These are phyloP conservation scores for Suillus weaverae DNA, from an alignment of 768 basidiomycete genomes.

Conservation along the genomic window DNA sequence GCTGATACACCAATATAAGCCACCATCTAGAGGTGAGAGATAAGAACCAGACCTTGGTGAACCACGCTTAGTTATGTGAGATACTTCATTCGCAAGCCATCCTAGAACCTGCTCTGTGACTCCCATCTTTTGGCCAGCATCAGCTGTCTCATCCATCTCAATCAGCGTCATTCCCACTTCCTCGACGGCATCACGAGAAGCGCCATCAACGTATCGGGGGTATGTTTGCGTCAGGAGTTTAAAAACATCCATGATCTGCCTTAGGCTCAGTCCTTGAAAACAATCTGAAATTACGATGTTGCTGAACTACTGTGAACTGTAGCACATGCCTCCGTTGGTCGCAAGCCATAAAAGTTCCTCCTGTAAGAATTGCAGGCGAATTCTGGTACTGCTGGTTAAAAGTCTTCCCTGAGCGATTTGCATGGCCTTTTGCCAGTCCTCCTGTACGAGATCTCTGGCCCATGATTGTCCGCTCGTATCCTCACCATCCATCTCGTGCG, in stretches of 20 bases:
- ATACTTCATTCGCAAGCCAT: conserved; percentile 73
- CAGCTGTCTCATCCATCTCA: conserved; percentile 54
- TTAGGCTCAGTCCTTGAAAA: conserved; percentile 53
- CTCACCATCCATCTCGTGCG: conserved; percentile 33
- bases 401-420: conserved; percentile 52
- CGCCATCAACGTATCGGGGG: conserved; percentile 72
- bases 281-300: conserved; percentile 7
- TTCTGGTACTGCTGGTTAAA: conserved; percentile 53
- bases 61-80: conserved; percentile 52
- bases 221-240: conserved; percentile 73
- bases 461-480: conserved; percentile 35
- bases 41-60: conserved; percentile 51
- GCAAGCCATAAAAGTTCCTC: conserved; percentile 61
- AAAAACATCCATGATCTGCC: conserved; percentile 70
- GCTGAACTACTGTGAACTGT: neutral
- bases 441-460: conserved; percentile 53
- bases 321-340: conserved; percentile 53
- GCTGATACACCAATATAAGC: conserved; percentile 26
- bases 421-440: conserved; percentile 56
- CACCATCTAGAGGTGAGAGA: neutral
- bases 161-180: conserved; percentile 64
- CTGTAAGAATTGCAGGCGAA: conserved; percentile 56
- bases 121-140: conserved; percentile 50
- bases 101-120: conserved; percentile 70
- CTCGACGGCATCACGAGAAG: conserved; percentile 73